Evolutionary conservation across 2,329 filamentous ascomycete genomes (phyloP).

Genomic region (Aspergillus sp.): DNA sequence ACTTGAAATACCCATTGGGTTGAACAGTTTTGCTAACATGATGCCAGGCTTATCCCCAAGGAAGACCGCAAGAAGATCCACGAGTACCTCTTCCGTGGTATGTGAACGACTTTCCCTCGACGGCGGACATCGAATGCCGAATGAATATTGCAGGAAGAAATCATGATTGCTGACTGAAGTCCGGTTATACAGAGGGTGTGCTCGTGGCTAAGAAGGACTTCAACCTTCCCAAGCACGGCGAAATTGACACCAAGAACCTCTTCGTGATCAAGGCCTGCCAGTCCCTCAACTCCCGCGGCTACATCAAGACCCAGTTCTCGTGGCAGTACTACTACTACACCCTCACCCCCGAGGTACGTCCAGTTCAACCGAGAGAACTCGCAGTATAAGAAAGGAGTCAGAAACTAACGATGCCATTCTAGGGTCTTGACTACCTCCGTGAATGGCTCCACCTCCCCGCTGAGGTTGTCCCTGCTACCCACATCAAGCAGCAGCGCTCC

Average conservation of each 20-base stretch:
- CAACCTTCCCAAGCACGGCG: conserved; percentile 95
- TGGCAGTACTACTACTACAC: conserved; percentile 99
- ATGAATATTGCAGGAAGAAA: background rate
- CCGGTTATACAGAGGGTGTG: conserved; percentile 58
- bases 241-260: conserved; percentile 99
- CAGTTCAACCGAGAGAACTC: no score
- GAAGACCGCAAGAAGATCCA: conserved; percentile 99
- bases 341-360: conserved; percentile 75
- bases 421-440: conserved; percentile 98
- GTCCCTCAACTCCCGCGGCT: conserved; percentile 96
- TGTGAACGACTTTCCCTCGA: conserved; percentile 31
- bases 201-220: conserved; percentile 99
- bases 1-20: conserved; percentile 2
- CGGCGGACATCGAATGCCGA: background rate
- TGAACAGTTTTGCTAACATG: conserved; percentile 17
- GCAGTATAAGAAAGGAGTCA: background rate
- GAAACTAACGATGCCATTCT: conserved; percentile 6
- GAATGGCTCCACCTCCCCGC: conserved; percentile 99
- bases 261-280: conserved; percentile 98
- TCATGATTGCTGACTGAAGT: conserved; percentile 16
- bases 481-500: conserved; percentile 99
- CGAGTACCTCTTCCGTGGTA: conserved; percentile 97
- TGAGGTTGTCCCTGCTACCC: conserved; percentile 98
- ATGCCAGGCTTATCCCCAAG: conserved; percentile 92
- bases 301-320: conserved; percentile 99